Evolutionary conservation across 371 early-diverging fungal genomes (phyloP).

Genomic region (Circinella minor): DNA sequence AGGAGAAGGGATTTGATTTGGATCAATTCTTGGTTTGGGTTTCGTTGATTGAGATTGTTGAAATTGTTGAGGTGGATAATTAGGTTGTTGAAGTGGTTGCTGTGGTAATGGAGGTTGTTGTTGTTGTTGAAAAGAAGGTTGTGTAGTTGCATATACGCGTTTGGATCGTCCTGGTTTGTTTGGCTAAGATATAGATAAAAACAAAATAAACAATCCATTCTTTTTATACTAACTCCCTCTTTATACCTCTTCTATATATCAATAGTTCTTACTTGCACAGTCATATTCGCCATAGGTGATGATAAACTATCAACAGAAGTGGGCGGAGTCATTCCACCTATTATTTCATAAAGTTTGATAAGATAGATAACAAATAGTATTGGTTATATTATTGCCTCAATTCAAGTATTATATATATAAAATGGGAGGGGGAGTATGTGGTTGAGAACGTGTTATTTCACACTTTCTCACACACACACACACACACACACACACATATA

Average conservation of each 20-base stretch:
- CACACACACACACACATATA: too few species aligned
- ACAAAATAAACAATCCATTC: neutral
- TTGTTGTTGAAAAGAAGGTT: slow-evolving; percentile 13
- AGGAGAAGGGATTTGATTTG: slow-evolving; percentile 93
- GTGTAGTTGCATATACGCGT: slow-evolving; percentile 38
- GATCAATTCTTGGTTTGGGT: slow-evolving; percentile 81
- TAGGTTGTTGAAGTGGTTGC: slow-evolving; percentile 17
- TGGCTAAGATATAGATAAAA: neutral
- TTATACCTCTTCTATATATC: neutral
- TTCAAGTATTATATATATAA: too few species aligned
- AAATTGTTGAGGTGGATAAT: neutral
- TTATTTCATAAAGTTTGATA: neutral
- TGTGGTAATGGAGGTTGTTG: slow-evolving; percentile 20
- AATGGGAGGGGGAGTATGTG: too few species aligned
- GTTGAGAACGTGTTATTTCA: too few species aligned
- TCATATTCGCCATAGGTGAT: slow-evolving; percentile 19
- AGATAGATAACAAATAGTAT: neutral
- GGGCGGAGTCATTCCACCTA: neutral
- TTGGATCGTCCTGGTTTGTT: slow-evolving; percentile 25
- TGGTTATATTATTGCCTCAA: too few species aligned
- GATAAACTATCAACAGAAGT: slow-evolving; percentile 11
- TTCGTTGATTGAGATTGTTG: slow-evolving; percentile 9
- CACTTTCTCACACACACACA: too few species aligned
- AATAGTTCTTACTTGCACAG: slow-evolving; percentile 6
- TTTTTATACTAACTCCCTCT: neutral